Evolutionary conservation across 305 asterid species (phyloP).

Genomic region (Withania somnifera): DNA sequence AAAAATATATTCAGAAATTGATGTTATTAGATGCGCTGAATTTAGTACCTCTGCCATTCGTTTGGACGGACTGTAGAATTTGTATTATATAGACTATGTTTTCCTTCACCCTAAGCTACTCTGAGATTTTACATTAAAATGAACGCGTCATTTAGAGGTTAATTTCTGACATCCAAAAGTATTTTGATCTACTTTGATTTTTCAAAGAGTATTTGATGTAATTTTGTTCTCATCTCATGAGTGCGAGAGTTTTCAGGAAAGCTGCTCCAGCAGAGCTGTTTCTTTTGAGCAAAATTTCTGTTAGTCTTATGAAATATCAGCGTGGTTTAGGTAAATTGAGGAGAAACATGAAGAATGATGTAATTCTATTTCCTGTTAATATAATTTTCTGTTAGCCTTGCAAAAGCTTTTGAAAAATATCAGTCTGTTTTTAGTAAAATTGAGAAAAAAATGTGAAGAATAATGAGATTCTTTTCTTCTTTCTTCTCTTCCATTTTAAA

Average conservation of each 20-base stretch:
- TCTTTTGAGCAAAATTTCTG: not conserved
- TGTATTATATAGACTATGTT: not conserved
- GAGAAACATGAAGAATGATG: not conserved
- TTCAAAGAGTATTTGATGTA: not conserved
- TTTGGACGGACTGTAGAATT: not conserved
- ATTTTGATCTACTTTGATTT: not conserved
- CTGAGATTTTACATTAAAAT: not conserved
- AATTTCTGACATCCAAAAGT: not conserved
- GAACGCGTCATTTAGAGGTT: not conserved
- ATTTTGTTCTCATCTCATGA: not conserved
- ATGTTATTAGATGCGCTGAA: not conserved
- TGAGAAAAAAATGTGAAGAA: not conserved
- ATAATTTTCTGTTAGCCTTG: not conserved
- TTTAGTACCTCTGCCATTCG: not conserved
- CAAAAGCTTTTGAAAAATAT: not conserved
- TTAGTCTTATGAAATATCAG: not conserved
- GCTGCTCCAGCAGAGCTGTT: not conserved
- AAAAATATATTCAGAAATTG: not conserved
- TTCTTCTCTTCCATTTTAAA: not conserved
- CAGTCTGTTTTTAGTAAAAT: not conserved
- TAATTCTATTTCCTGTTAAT: not conserved
- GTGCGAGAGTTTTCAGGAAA: not conserved
- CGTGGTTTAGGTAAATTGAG: not conserved
- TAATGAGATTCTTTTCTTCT: not conserved
- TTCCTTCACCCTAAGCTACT: not conserved